Conservation (phyloP, 768 basidiomycete species). For the Phaeotremella fagi region DNA sequence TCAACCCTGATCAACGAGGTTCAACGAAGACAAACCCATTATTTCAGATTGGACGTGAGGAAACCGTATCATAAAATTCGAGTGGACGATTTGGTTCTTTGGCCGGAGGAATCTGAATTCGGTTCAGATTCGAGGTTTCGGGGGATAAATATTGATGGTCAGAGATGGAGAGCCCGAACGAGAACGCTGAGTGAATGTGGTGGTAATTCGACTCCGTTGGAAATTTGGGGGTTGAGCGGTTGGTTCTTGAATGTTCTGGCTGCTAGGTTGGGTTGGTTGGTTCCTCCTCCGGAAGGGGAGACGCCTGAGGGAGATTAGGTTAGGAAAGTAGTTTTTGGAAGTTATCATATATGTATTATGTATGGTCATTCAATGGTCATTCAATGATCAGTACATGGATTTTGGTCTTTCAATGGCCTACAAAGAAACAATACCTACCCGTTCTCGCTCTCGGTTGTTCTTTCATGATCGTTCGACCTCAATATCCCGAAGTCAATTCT, state of each 20-base stretch:
- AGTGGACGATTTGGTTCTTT: conserved; percentile 23
- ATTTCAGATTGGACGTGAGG: conserved; percentile 20
- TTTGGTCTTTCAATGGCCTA: no score
- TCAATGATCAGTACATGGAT: no score
- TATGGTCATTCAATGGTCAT: no score
- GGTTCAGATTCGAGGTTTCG: neutral
- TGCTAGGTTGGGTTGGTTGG: conserved; percentile 25
- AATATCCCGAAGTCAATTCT: no score
- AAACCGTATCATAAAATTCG: conserved; percentile 31
- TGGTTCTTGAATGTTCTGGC: conserved; percentile 43
- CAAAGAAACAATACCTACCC: no score
- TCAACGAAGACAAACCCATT: conserved; percentile 19
- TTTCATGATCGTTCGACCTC: no score
- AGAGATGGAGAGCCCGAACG: neutral
- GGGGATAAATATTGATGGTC: neutral
- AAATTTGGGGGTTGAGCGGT: conserved; percentile 45
- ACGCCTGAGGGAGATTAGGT: no score
- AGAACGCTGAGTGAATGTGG: neutral
- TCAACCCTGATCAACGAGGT: conserved; percentile 8
- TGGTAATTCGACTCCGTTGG: conserved; percentile 6
- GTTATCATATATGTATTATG: no score
- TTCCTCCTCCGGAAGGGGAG: conserved; percentile 8
- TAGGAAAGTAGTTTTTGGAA: no score
- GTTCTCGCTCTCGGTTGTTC: no score
- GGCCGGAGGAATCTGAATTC: neutral